Evolutionary conservation across 495 filamentous ascomycete genomes (phyloP), one percentile per base, ranked within the genome.

Genomic region (Recurvomyces mirabilis): DNA sequence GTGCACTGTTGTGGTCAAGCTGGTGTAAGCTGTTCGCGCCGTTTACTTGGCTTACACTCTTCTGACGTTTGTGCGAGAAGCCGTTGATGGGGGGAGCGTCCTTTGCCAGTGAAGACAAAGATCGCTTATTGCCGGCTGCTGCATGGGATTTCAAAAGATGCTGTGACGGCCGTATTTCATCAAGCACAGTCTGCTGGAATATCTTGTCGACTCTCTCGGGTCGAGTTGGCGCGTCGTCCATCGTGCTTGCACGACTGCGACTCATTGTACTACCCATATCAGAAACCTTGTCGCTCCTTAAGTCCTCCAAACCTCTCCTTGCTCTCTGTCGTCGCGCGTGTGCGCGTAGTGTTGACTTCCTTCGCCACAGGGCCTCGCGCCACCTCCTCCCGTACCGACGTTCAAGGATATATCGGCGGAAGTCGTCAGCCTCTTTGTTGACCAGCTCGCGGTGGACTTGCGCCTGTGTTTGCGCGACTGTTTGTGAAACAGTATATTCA

Each of bases 331-430:
- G 38, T 34, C 43, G 37, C 21, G 49, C 36, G 11, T 41, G 36
- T 5, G 51, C 57, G 17, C 36, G 28, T 18, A 47, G 46, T 14
- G 38, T 36, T 3, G 51, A 30, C 23, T 32, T 30, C 11, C 30
- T 43, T 10, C 48, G 31, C 51, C 51, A 53, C 13, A 39, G 48
- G 6, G 38, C 34, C 4, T 51, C 42, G n/a, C 46, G 37, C 57
- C 57, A 60, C 42, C 26, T 38, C 26, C 17, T 49, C 5, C 43
- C 47, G 38, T 52, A 60, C 28, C 46, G 31, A 11, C 32, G 20
- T 6, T 15, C 24, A 19, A 49, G 33, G 6, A 24, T 38, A 4
- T 21, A 13, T 11, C 25, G 15, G n/a, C 54, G 24, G 41, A 49
- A 59, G 9, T 36, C 34, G 40, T 57, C 46, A 1, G 51, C 51